Percentiles rank a stretch among this genome's conserved stretches.
Conservation (phyloP, 192 early-diverging fungal species). For the Coemansia sp. region DNA sequence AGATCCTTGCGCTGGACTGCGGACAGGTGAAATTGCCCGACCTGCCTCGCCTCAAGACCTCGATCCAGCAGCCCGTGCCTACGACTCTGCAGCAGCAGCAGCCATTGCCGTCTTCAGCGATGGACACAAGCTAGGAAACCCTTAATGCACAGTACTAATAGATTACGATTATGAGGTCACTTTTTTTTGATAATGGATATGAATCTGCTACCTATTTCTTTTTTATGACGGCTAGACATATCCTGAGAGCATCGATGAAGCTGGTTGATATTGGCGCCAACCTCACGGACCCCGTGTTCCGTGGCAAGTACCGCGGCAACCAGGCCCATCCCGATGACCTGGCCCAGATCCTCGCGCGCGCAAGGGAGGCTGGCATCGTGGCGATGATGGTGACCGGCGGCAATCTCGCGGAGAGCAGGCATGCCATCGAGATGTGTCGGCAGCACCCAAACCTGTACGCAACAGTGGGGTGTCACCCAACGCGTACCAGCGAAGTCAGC, state of each 20-base stretch:
- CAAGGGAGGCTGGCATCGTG: conserved; percentile 63
- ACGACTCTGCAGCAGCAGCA: neutral
- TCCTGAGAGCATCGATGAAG: conserved; percentile 17
- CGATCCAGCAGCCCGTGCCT: conserved; percentile 27
- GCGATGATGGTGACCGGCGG: conserved; percentile 85
- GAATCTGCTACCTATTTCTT: neutral
- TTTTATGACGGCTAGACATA: neutral
- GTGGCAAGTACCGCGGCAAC: conserved; percentile 77
- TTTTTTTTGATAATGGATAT: neutral
- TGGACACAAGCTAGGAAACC: conserved; percentile 19
- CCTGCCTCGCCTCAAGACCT: conserved; percentile 42
- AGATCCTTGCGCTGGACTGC: conserved; percentile 44
- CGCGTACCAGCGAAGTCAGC: conserved; percentile 73
- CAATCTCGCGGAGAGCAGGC: conserved; percentile 57
- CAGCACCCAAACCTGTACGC: conserved; percentile 59
- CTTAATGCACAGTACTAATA: neutral
- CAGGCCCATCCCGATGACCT: conserved; percentile 73
- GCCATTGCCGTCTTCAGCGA: conserved; percentile 8
- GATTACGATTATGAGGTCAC: neutral
- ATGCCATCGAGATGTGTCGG: conserved; percentile 61
- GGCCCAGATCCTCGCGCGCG: conserved; percentile 61
- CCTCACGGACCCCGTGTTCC: conserved; percentile 84
- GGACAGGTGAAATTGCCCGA: conserved; percentile 33
- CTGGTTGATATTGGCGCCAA: conserved; percentile 84
- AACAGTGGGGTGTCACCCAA: conserved; percentile 86